Evolutionary conservation across 352 stramenopile genomes (phyloP).

Genomic region (Salisapilia sapeloensis): DNA sequence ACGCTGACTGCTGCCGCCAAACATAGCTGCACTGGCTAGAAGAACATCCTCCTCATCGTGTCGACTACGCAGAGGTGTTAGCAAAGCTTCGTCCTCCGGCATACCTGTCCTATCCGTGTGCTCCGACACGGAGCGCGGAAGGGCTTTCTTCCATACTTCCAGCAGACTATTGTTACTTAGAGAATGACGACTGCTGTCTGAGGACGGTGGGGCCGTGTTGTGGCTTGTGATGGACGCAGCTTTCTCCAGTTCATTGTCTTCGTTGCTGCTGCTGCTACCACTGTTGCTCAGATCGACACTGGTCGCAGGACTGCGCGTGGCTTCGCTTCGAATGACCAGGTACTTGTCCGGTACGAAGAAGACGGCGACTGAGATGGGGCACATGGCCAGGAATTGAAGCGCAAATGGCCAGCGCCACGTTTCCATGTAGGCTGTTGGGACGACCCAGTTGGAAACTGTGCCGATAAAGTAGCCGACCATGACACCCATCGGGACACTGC

Average conservation of each 20-base stretch:
- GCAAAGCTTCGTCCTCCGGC: too few relatives aligned
- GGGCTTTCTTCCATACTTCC: too few relatives aligned
- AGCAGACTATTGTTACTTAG: too few relatives aligned
- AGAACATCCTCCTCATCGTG: conserved; percentile 65
- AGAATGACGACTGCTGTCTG: too few relatives aligned
- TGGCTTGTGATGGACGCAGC: too few relatives aligned
- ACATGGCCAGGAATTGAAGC: conserved; percentile 60
- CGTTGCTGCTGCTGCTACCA: conserved; percentile 16
- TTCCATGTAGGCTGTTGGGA: conserved; percentile 48
- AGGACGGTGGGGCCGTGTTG: too few relatives aligned
- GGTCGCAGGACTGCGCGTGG: conserved; percentile 15
- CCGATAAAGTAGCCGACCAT: conserved; percentile 77
- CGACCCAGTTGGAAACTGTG: conserved; percentile 67
- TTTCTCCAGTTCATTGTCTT: too few relatives aligned
- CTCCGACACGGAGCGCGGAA: too few relatives aligned
- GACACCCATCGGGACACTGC: conserved; percentile 65
- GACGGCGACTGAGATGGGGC: conserved; percentile 56
- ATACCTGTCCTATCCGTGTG: too few relatives aligned
- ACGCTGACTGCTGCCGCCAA: conserved; percentile 39
- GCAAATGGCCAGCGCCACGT: conserved; percentile 75
- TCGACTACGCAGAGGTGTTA: too few relatives aligned
- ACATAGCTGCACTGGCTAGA: conserved; percentile 54
- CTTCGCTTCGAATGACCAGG: conserved; percentile 45
- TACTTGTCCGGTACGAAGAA: conserved; percentile 74
- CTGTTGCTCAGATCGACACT: conserved; percentile 26